Evolutionary conservation across 2,329 filamentous ascomycete species (phyloP).

Genomic region (Harringtonia aguacate): DNA sequence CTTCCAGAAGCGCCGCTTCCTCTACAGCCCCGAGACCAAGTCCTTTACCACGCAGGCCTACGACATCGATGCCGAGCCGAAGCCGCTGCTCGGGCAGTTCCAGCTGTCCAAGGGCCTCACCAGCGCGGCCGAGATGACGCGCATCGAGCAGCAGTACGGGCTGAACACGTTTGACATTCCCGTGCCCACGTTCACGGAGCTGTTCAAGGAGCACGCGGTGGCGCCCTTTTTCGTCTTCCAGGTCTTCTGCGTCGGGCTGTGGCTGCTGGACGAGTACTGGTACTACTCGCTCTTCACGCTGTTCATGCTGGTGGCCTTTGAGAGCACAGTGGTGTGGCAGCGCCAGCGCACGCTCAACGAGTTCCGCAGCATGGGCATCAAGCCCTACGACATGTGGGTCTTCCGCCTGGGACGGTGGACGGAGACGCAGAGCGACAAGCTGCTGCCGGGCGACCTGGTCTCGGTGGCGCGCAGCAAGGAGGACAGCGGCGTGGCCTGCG

Average conservation of each 20-base stretch:
- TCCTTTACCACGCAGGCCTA: constrained; percentile 78
- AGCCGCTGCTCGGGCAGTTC: constrained; percentile 67
- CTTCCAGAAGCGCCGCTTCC: constrained; percentile 95
- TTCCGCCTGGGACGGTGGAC: constrained; percentile 81
- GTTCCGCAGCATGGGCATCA: constrained; percentile 98
- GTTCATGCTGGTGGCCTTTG: constrained; percentile 95
- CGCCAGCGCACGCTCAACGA: constrained; percentile 90
- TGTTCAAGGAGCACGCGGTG: constrained; percentile 97
- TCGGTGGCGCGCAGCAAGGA: constrained; percentile 93
- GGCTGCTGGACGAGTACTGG: constrained; percentile 99
- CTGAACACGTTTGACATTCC: constrained; percentile 96
- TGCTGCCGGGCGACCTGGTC: constrained; percentile 86
- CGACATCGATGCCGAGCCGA: constrained; percentile 74
- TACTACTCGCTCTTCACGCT: constrained; percentile 99
- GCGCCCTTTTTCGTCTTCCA: constrained; percentile 99
- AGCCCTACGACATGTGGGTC: constrained; percentile 91
- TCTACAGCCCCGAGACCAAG: constrained; percentile 62
- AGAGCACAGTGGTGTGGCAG: constrained; percentile 99
- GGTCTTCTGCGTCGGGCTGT: constrained; percentile 94
- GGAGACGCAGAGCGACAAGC: constrained; percentile 79
- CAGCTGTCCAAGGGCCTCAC: constrained; percentile 70
- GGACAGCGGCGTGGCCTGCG: constrained; percentile 91
- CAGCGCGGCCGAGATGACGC: constrained; percentile 63
- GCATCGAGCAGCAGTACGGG: constrained; percentile 86
- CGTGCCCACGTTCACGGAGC: constrained; percentile 86